Evolutionary conservation across 108 stramenopile species (phyloP).

Genomic region (Nannochloropsis salina): DNA sequence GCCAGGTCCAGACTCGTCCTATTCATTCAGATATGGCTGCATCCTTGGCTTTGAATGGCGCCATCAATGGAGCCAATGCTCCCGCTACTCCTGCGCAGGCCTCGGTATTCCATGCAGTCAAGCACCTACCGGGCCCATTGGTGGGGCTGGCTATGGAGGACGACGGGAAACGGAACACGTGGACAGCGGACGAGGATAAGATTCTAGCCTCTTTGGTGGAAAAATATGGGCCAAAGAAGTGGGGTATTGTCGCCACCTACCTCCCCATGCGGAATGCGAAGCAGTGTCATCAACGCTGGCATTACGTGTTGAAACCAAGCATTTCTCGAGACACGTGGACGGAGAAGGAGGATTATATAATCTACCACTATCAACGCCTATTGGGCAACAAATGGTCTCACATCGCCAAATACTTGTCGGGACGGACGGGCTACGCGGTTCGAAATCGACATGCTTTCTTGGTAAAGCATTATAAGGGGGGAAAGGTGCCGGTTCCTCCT

Average conservation of each 20-base stretch:
- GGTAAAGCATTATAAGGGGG: constrained; percentile 11
- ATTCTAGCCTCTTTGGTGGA: constrained; percentile 36
- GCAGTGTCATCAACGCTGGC: constrained; percentile 52
- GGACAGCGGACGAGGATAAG: constrained; percentile 35
- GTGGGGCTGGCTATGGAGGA: not conserved
- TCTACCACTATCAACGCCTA: constrained; percentile 23
- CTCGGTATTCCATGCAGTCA: not conserved
- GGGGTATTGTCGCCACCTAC: constrained; percentile 37
- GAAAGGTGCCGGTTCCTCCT: not conserved
- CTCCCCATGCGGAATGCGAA: constrained; percentile 49
- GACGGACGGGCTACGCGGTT: constrained; percentile 36
- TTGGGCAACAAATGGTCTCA: constrained; percentile 44
- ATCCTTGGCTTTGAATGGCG: not conserved
- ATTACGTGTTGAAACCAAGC: constrained; percentile 40
- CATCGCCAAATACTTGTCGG: constrained; percentile 39
- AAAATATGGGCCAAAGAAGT: constrained; percentile 38
- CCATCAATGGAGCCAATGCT: not conserved
- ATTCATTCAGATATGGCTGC: not conserved
- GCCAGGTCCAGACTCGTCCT: not conserved
- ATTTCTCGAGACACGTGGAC: constrained; percentile 35
- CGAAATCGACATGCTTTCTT: constrained; percentile 29
- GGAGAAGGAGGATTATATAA: constrained; percentile 31
- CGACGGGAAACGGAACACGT: not conserved
- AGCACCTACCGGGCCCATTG: not conserved
- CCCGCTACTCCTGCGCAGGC: not conserved